Evolutionary conservation across 2,329 filamentous ascomycete genomes (phyloP).

Genomic region (Pyrenophora teres): DNA sequence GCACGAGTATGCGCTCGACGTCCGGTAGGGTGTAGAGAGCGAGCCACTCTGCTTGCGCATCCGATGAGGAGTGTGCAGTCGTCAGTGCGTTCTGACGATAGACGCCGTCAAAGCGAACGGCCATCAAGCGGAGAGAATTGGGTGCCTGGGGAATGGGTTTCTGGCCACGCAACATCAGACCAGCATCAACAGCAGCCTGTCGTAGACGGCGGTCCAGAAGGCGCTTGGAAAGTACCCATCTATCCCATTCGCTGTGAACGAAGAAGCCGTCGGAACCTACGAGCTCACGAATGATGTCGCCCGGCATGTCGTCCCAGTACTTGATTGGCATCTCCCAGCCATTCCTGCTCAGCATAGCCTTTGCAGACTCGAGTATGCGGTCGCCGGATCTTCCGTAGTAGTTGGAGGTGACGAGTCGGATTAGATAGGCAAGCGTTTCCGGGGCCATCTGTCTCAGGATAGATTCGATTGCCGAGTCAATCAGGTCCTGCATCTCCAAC

Average conservation of each 20-base stretch:
- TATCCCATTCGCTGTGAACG: conserved; percentile 61
- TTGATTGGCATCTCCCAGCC: conserved; percentile 61
- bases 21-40: conserved; percentile 59
- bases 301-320: conserved; percentile 63
- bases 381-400: conserved; percentile 62
- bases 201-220: conserved; percentile 59
- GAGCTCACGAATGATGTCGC: conserved; percentile 62
- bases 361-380: conserved; percentile 60
- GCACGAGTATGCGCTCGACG: conserved; percentile 59
- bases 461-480: conserved; percentile 59
- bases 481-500: conserved; percentile 62
- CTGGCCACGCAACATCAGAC: conserved; percentile 53
- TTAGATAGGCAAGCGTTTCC: conserved; percentile 54
- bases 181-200: conserved; percentile 53
- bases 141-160: conserved; percentile 54
- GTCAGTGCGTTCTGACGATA: conserved; percentile 54
- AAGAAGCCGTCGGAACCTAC: conserved; percentile 65
- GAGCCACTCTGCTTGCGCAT: conserved; percentile 56
- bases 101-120: conserved; percentile 58
- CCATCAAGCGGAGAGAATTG: conserved; percentile 54
- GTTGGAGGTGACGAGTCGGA: conserved; percentile 59
- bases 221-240: conserved; percentile 61
- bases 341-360: conserved; percentile 62
- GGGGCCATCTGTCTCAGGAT: conserved; percentile 61
- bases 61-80: conserved; percentile 45